Conservation (phyloP, 1,139 yeast genomes). For the Pichiaceae sp. region DNA sequence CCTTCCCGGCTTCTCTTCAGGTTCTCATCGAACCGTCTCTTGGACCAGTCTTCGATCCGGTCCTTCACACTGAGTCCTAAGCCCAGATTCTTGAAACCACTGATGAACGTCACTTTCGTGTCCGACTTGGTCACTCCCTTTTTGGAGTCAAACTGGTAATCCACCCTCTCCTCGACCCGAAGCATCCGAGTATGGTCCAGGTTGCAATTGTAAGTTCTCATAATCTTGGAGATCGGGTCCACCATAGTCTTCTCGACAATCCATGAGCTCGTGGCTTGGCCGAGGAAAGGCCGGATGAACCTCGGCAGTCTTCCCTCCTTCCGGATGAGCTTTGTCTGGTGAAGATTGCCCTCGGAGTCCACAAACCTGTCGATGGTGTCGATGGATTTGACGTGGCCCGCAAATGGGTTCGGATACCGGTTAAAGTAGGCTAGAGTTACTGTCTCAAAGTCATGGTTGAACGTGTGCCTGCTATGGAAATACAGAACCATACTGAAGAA, state of each 20-base stretch:
- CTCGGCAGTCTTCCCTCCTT: conserved; percentile 78
- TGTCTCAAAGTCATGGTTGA: conserved; percentile 59
- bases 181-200: conserved; percentile 78
- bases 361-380: conserved; percentile 63
- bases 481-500: conserved; percentile 54
- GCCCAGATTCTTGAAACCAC: conserved; percentile 44
- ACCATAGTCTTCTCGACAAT: conserved; percentile 74
- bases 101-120: conserved; percentile 57
- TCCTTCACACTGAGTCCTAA: conserved; percentile 45
- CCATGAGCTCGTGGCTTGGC: conserved; percentile 70
- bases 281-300: conserved; percentile 73
- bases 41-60: conserved; percentile 80
- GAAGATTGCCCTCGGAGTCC: conserved; percentile 56
- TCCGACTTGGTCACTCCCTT: conserved; percentile 31
- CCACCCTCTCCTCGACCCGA: conserved; percentile 70
- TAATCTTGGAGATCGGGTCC: conserved; percentile 47
- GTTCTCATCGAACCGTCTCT: conserved; percentile 59
- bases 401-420: conserved; percentile 85
- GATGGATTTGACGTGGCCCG: conserved; percentile 78
- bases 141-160: conserved; percentile 32
- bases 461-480: conserved; percentile 48
- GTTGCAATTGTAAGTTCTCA: conserved; percentile 74
- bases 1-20: conserved; percentile 63
- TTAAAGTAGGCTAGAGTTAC: conserved; percentile 76
- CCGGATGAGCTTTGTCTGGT: conserved; percentile 66